A percentile compares a stretch with the other conserved stretches of the same genome.
phyloP scores from a whole-genome alignment of 495 filamentous ascomycete genomes.

The Neurospora sp. region DNA sequence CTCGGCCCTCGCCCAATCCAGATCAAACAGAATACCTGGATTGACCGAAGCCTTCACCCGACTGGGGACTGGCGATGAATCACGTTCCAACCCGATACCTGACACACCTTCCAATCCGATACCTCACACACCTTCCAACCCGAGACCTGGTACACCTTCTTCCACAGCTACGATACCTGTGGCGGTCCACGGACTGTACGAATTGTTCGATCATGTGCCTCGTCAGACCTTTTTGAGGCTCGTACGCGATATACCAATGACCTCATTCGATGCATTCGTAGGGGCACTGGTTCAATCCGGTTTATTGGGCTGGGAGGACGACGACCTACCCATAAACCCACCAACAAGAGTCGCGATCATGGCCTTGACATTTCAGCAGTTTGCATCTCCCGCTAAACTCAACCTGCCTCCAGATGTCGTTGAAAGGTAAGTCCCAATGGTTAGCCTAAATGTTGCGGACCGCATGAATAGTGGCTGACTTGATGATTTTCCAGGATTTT shows the following conservation, averaged over 20 bases:
- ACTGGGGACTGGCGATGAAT: neutral
- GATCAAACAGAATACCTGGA: neutral
- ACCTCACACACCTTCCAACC: neutral
- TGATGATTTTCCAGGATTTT: neutral
- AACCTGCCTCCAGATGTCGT: neutral
- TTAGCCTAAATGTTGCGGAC: neutral
- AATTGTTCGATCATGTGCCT: neutral
- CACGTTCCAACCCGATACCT: neutral
- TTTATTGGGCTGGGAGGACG: neutral
- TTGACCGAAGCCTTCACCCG: neutral
- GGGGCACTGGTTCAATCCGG: neutral
- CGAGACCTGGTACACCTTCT: neutral
- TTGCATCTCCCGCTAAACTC: neutral
- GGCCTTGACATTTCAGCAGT: neutral
- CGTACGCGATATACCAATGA: neutral
- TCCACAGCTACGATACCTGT: neutral
- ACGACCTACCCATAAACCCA: neutral
- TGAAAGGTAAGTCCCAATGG: neutral
- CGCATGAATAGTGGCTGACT: neutral
- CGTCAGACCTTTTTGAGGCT: neutral
- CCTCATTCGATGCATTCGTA: neutral
- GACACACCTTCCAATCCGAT: too few relatives aligned
- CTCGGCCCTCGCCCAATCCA: neutral
- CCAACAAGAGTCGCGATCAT: neutral
- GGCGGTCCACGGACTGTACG: neutral